Evolutionary conservation across 805 yeast genomes (phyloP), one percentile per base, ranked within the genome.

Genomic region (Wickerhamomyces bisporus): DNA sequence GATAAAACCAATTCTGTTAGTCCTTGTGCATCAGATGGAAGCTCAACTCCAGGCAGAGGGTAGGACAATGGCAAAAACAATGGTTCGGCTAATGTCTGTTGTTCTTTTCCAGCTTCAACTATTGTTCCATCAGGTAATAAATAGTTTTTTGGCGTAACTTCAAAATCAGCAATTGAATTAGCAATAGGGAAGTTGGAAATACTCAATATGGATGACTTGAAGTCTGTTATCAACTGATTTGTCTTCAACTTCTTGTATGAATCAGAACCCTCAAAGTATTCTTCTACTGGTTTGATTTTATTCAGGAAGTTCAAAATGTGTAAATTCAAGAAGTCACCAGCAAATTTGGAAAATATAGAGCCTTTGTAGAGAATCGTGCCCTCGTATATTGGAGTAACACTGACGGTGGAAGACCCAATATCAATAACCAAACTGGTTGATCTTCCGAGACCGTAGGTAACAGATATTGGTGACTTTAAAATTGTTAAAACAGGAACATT

Each of bases 371-470:
- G 71, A 36, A 86, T 73, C 13, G 75, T 71, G 27, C 95, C 96
- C 50, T 84, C 88, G 44, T 77, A 62, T 15, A 86, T 73, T 9
- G 95, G 94, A 0, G 93, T 82, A 9, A 86, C 85, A 24, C 80
- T 71, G 14, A 81, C 71, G 5, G 76, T 73, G 4, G 81, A 68
- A 9, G 84, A 70, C 3, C 96, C 96, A 32, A 88, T 61, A 56
- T 89, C 96, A 19, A 88, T 71, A 8, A 88, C 86, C 41, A 89
- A 66, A 5, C 91, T 87, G 10, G 83, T 80, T 19, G 85, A 73
- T 53, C 79, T 78, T 2, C 94, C 91, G 47, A 79, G 68, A n/a
- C 88, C 81, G 55, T 83, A 81, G 4, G 86, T 74, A 34, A 79
- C 80, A 26, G 91, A 84, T 38, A 89, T 62, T 6, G 95, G 95